These are phyloP conservation scores for Metschnikowia aberdeeniae DNA, from an alignment of 805 yeast genomes.

Conservation along the genomic window DNA sequence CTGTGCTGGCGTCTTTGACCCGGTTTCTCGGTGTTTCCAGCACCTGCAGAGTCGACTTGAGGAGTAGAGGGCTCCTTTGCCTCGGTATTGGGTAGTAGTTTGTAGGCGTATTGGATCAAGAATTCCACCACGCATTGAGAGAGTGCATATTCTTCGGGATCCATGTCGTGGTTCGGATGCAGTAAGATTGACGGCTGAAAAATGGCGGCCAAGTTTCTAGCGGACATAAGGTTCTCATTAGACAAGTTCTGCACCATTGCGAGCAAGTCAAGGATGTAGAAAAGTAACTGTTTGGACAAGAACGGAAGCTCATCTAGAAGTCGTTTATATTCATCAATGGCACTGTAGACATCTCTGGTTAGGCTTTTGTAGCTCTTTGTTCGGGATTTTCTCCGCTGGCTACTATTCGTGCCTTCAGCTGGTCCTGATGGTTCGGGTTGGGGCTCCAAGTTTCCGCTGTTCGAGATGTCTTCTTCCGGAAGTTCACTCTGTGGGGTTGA, in stretches of 20 bases:
- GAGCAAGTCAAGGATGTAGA: constrained; percentile 81
- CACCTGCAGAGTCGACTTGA: constrained; percentile 12
- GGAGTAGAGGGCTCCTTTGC: constrained; percentile 3
- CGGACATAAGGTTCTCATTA: constrained; percentile 81
- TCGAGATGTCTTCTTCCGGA: background rate
- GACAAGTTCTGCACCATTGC: constrained; percentile 81
- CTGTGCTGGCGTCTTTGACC: constrained; percentile 27
- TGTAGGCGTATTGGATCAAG: constrained; percentile 79
- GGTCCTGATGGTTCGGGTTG: background rate
- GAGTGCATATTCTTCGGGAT: constrained; percentile 85
- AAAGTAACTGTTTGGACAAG: constrained; percentile 75
- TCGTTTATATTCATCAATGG: constrained; percentile 65
- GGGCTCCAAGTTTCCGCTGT: background rate
- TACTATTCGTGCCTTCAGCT: background rate
- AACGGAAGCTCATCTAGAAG: constrained; percentile 69
- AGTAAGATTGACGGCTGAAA: constrained; percentile 95
- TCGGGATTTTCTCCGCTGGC: constrained; percentile 18
- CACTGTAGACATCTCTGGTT: constrained; percentile 60
- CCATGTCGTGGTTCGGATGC: constrained; percentile 89
- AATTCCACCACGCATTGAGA: constrained; percentile 86
- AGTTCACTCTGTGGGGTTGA: constrained; percentile 4
- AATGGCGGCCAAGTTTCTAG: constrained; percentile 88
- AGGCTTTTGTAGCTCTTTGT: constrained; percentile 52
- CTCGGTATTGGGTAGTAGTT: constrained; percentile 56
- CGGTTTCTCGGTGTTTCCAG: constrained; percentile 1